These are phyloP conservation scores for Flaveria robusta DNA, from an alignment of 129 eudicot genomes.

Conservation along the genomic window DNA sequence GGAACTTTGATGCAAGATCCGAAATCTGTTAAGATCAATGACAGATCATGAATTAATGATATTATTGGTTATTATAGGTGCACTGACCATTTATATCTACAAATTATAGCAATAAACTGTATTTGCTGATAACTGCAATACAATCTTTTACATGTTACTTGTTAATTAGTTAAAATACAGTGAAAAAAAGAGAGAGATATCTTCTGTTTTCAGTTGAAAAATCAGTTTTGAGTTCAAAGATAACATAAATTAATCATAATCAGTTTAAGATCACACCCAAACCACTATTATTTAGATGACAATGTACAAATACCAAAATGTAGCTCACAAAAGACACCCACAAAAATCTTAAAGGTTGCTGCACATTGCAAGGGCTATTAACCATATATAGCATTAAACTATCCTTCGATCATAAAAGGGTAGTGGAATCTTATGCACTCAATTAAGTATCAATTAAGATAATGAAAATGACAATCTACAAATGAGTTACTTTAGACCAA, in stretches of 20 bases:
- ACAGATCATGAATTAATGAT: slow-evolving; percentile 13
- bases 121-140: neutral
- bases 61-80: neutral
- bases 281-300: neutral
- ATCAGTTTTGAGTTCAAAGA: no score
- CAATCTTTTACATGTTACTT: neutral
- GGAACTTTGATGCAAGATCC: slow-evolving; percentile 63
- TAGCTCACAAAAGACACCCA: neutral
- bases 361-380: neutral
- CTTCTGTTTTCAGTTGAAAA: no score
- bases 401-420: neutral
- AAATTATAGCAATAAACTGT: neutral
- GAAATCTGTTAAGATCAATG: slow-evolving; percentile 56
- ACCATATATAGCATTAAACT: neutral
- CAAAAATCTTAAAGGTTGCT: neutral
- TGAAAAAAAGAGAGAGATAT: no score
- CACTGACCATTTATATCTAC: neutral
- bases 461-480: neutral
- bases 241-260: neutral
- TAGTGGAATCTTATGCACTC: no score
- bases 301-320: neutral
- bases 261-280: neutral
- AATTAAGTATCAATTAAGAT: no score
- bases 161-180: neutral
- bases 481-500: neutral